Conservation (phyloP, 345 rosid species). For the Eucalyptus melliodora region DNA sequence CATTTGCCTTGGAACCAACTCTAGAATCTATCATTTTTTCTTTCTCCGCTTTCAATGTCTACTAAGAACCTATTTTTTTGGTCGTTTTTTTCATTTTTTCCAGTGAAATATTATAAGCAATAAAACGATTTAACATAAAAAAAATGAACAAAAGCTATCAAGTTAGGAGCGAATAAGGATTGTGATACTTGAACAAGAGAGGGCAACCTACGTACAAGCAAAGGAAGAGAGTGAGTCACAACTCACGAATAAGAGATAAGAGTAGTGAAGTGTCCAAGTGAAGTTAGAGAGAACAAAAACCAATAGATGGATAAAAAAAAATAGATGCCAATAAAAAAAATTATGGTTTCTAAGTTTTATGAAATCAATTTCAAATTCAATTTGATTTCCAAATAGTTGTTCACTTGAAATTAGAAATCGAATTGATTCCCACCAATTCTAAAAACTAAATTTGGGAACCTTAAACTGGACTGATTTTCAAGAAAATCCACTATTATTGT, state of each 20-base stretch:
- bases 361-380: fast-evolving
- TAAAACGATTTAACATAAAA: fast-evolving
- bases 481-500: fast-evolving
- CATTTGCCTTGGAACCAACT: too few species aligned
- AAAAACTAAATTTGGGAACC: fast-evolving
- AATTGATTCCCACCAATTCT: fast-evolving
- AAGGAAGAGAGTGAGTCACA: too few species aligned
- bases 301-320: too few species aligned
- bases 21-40: fast-evolving
- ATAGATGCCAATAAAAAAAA: fast-evolving
- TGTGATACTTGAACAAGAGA: too few species aligned
- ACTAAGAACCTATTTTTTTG: too few species aligned
- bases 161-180: too few species aligned
- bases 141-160: fast-evolving
- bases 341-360: fast-evolving
- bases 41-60: too few species aligned
- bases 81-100: too few species aligned
- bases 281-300: too few species aligned
- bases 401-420: fast-evolving
- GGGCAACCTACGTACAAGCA: fast-evolving
- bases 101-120: fast-evolving
- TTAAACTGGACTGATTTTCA: fast-evolving
- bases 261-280: fast-evolving
- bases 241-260: too few species aligned
- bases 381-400: fast-evolving